Percentiles rank a stretch among this genome's conserved stretches.
Evolutionary conservation across 441 rosid genomes (phyloP).

Genomic region (Adansonia grandidieri): DNA sequence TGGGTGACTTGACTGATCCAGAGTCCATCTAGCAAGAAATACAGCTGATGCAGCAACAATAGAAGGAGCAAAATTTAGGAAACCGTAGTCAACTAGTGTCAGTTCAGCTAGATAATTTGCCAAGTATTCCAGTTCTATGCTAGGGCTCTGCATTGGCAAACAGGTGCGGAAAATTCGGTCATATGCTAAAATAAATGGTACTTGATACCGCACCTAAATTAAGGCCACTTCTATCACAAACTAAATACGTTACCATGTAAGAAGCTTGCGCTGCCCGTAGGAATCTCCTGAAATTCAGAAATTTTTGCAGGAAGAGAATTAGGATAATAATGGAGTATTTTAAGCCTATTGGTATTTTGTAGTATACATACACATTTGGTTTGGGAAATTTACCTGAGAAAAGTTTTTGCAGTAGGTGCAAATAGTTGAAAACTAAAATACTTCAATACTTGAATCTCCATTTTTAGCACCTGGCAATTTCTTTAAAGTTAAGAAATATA

Average conservation of each 20-base stretch:
- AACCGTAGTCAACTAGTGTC: slow-evolving; percentile 51
- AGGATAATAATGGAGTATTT: neutral
- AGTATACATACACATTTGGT: neutral
- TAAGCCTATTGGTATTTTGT: neutral
- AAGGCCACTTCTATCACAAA: neutral
- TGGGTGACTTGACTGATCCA: slow-evolving; percentile 63
- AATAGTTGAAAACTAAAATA: slow-evolving; percentile 52
- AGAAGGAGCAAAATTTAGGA: slow-evolving; percentile 66
- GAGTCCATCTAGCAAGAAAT: slow-evolving; percentile 76
- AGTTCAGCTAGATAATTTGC: slow-evolving; percentile 67
- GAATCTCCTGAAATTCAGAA: slow-evolving; percentile 56
- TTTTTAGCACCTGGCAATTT: slow-evolving; percentile 50
- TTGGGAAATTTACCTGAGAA: slow-evolving; percentile 51
- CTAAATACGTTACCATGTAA: slow-evolving; percentile 37
- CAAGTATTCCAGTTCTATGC: slow-evolving; percentile 58
- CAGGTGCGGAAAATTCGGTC: slow-evolving; percentile 23
- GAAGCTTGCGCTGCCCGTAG: slow-evolving; percentile 69
- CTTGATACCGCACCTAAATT: neutral
- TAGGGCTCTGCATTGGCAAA: slow-evolving; percentile 48
- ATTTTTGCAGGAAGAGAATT: slow-evolving; percentile 26
- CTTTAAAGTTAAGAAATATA: slow-evolving; percentile 19
- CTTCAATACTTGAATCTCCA: slow-evolving; percentile 57
- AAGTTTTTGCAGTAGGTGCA: slow-evolving; percentile 61
- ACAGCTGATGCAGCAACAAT: slow-evolving; percentile 69
- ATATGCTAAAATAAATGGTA: slow-evolving; percentile 13